These are phyloP conservation scores for Skeletonema grethae DNA, from an alignment of 108 stramenopile genomes.

Conservation along the genomic window DNA sequence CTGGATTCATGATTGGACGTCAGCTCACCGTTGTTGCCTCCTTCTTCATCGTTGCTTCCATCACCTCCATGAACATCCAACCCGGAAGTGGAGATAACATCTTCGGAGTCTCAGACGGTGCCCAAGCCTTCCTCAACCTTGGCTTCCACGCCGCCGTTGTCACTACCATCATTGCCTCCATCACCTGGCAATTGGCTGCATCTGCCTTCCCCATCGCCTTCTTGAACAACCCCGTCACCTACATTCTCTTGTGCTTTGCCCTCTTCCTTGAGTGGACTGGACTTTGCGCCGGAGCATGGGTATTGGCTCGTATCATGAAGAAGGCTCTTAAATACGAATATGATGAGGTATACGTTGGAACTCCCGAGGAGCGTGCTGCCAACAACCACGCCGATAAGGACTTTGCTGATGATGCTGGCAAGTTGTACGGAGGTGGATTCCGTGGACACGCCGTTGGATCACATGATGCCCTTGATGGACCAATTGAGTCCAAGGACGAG, in stretches of 20 bases:
- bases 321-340: conserved; percentile 49
- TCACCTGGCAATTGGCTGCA: conserved; percentile 75
- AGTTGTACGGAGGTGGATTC: conserved; percentile 37
- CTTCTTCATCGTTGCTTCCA: conserved; percentile 76
- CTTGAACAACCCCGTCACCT: conserved; percentile 65
- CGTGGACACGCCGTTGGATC: conserved; percentile 33
- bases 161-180: conserved; percentile 80
- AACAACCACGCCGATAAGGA: conserved; percentile 45
- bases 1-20: conserved; percentile 83
- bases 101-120: conserved; percentile 63
- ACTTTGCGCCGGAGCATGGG: conserved; percentile 66
- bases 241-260: conserved; percentile 51
- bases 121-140: conserved; percentile 80
- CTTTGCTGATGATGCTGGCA: conserved; percentile 17
- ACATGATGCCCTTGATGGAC: conserved; percentile 39
- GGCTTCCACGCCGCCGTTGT: conserved; percentile 83
- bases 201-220: conserved; percentile 73
- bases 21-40: conserved; percentile 69
- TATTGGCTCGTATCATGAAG: conserved; percentile 60
- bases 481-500: conserved; percentile 17
- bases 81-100: conserved; percentile 15
- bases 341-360: conserved; percentile 77
- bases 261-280: conserved; percentile 64
- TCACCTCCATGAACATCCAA: conserved; percentile 57
- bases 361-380: conserved; percentile 66